Percentiles rank a stretch among this genome's conserved stretches.
Conservation (phyloP, 805 yeast species). For the Sungouiella blattae region DNA sequence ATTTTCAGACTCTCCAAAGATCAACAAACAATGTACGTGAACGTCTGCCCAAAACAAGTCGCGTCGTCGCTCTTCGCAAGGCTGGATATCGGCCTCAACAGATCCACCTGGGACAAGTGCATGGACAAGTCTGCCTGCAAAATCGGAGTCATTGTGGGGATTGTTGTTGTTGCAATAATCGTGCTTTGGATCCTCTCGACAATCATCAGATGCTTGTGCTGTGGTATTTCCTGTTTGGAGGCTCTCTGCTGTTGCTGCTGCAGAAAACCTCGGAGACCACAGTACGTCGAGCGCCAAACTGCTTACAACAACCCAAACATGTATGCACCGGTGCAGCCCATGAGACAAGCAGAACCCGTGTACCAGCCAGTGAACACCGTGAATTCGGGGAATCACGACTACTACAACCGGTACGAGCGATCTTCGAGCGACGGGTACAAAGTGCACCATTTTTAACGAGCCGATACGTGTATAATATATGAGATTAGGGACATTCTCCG, state of each 20-base stretch:
- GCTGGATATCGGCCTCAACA: constrained; percentile 15
- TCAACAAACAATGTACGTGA: constrained; percentile 8
- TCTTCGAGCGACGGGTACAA: too few species aligned
- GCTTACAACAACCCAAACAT: constrained; percentile 31
- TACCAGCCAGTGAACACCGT: constrained; percentile 11
- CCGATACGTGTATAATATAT: too few species aligned
- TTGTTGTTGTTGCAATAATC: constrained; percentile 53
- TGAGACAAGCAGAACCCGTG: constrained; percentile 10
- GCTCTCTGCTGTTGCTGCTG: constrained; percentile 50
- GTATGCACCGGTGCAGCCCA: constrained; percentile 23
- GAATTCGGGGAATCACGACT: too few species aligned
- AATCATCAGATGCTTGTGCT: constrained; percentile 54
- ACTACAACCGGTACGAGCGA: constrained; percentile 2
- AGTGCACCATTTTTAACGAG: too few species aligned
- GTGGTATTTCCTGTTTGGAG: constrained; percentile 45
- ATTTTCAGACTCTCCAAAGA: too few species aligned
- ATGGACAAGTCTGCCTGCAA: constrained; percentile 77
- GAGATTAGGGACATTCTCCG: too few species aligned
- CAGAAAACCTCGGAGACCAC: constrained; percentile 19
- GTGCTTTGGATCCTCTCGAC: constrained; percentile 55
- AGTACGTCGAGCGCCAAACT: constrained; percentile 16
- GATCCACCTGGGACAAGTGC: constrained; percentile 66
- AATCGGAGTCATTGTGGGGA: constrained; percentile 71
- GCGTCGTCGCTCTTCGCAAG: constrained; percentile 6
- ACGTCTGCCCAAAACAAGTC: constrained; percentile 10